phyloP scores from a whole-genome alignment of 441 rosid genomes.

The Dalechampia spathulata region DNA sequence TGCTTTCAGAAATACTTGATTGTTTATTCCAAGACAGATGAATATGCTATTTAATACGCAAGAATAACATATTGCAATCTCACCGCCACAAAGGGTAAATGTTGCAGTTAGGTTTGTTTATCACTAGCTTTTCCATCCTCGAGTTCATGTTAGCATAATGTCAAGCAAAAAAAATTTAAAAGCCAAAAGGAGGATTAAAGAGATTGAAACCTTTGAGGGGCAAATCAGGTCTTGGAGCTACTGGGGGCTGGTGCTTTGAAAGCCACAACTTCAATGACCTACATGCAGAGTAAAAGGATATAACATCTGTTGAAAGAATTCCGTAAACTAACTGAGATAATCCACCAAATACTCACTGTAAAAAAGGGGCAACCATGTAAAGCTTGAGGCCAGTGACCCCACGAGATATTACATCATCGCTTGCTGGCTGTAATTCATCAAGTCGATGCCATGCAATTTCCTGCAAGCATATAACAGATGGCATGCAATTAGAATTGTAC shows the following conservation, averaged over 20 bases:
- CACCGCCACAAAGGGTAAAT: not conserved
- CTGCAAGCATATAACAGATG: conserved; percentile 30
- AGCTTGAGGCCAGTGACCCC: conserved; percentile 82
- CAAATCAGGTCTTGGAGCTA: conserved; percentile 50
- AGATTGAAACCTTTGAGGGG: conserved; percentile 58
- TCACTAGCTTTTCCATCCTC: not conserved
- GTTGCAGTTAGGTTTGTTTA: not conserved
- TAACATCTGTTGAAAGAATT: not conserved
- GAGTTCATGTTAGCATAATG: not conserved
- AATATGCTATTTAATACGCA: not conserved
- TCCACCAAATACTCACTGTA: conserved; percentile 45
- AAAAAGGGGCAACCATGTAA: conserved; percentile 96
- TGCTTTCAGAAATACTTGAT: not conserved
- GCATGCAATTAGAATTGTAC: conserved; percentile 8
- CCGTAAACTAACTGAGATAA: not conserved
- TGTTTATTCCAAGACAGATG: not conserved
- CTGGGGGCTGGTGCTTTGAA: conserved; percentile 46
- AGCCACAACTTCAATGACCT: conserved; percentile 78
- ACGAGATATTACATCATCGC: conserved; percentile 73
- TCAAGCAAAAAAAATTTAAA: not conserved
- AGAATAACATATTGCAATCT: not conserved
- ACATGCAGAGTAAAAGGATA: conserved; percentile 15
- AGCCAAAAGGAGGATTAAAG: not conserved
- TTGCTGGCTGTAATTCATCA: conserved; percentile 81
- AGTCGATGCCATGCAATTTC: conserved; percentile 95